These are phyloP conservation scores for Zygoascus tannicola DNA, from an alignment of 805 yeast genomes.

Conservation along the genomic window DNA sequence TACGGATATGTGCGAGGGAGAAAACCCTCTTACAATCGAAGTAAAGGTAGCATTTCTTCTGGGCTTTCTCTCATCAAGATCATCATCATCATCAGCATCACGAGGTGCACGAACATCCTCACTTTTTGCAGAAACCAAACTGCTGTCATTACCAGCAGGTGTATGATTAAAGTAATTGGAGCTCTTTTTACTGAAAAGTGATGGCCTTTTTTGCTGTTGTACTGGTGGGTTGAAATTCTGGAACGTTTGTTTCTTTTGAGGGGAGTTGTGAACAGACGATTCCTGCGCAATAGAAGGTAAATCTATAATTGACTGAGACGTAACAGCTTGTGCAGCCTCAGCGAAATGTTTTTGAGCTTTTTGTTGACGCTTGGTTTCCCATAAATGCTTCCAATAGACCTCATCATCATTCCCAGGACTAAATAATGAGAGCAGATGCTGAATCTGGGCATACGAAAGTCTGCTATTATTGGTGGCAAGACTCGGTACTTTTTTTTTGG, in stretches of 20 bases:
- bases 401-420: constrained; percentile 15
- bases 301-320: neutral
- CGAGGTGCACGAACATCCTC: neutral
- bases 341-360: neutral
- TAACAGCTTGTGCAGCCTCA: neutral
- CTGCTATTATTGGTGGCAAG: neutral
- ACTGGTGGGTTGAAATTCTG: neutral
- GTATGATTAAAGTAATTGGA: neutral
- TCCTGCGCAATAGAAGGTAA: neutral
- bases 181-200: neutral
- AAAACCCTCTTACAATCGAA: constrained; percentile 31
- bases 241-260: neutral
- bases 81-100: neutral
- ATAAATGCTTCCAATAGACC: constrained; percentile 6
- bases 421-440: constrained; percentile 19
- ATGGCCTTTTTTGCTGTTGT: neutral
- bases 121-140: neutral
- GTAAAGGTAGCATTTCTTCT: constrained; percentile 25
- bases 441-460: constrained; percentile 20
- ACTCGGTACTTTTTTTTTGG: neutral
- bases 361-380: constrained; percentile 2
- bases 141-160: neutral
- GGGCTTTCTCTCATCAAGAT: neutral
- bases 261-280: neutral
- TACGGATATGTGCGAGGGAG: constrained; percentile 30